phyloP scores from a whole-genome alignment of 345 rosid species.

The Citrus inodora region DNA sequence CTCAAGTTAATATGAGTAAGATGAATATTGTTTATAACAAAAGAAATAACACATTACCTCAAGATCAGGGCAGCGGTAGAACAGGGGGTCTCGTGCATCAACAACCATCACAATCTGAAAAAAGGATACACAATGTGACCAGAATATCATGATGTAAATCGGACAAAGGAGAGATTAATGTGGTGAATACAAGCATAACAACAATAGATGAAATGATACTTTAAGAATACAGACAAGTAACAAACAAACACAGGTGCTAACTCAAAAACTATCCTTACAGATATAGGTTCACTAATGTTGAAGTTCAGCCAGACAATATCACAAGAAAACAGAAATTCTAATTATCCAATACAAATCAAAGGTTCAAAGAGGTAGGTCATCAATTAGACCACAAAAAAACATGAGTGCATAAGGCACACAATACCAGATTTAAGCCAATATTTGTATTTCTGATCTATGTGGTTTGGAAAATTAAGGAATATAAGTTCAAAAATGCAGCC shows the following conservation, averaged over 20 bases:
- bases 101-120: constrained; percentile 95
- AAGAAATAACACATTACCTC: constrained; percentile 50
- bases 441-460: not conserved
- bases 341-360: too few species aligned
- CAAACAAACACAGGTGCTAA: not conserved
- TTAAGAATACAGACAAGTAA: not conserved
- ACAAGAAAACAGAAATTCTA: too few species aligned
- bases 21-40: not conserved
- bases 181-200: too few species aligned
- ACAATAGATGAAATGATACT: not conserved
- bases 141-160: not conserved
- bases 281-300: not conserved
- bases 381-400: not conserved
- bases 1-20: not conserved
- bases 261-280: not conserved
- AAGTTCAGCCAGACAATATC: not conserved
- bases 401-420: not conserved
- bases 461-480: not conserved
- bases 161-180: not conserved
- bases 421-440: not conserved
- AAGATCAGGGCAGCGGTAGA: constrained; percentile 89
- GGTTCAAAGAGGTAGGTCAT: not conserved
- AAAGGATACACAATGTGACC: constrained; percentile 9
- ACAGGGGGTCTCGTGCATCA: constrained; percentile 90
- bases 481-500: not conserved